These are phyloP conservation scores for Cenchrus fungigraminus DNA, from an alignment of 176 grass and related monocot genomes.

Conservation along the genomic window DNA sequence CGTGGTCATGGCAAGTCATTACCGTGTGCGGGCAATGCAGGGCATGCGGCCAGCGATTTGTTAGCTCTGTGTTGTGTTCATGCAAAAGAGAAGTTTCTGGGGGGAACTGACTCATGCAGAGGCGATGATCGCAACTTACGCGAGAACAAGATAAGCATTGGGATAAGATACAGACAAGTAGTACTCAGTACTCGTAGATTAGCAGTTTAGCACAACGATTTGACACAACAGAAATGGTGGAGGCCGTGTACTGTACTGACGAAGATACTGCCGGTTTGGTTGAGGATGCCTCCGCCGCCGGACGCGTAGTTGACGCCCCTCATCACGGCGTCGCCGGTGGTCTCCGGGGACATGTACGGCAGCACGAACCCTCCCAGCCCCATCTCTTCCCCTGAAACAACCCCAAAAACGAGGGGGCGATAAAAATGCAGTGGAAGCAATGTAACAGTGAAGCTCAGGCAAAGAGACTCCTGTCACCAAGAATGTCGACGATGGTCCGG, in stretches of 20 bases:
- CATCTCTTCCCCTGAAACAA: constrained; percentile 61
- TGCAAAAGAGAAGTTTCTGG: background rate
- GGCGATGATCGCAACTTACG: constrained; percentile 25
- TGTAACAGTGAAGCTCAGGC: constrained; percentile 28
- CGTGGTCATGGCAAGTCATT: too few relatives aligned
- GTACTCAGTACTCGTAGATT: background rate
- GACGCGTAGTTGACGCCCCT: constrained; percentile 91
- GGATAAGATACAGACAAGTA: background rate
- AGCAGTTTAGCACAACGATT: background rate
- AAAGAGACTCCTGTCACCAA: constrained; percentile 50
- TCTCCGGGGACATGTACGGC: constrained; percentile 71
- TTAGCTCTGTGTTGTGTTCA: background rate
- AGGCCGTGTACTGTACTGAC: constrained; percentile 52
- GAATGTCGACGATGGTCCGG: constrained; percentile 71
- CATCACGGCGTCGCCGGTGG: constrained; percentile 52
- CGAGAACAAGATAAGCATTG: constrained; percentile 17
- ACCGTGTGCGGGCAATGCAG: background rate
- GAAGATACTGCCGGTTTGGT: constrained; percentile 74
- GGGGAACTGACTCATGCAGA: constrained; percentile 25
- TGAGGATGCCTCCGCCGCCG: constrained; percentile 84
- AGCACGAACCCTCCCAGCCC: constrained; percentile 55
- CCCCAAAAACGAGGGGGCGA: background rate
- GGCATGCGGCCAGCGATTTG: background rate
- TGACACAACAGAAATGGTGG: constrained; percentile 6
- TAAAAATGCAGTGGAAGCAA: background rate